phyloP scores from a whole-genome alignment of 2,329 filamentous ascomycete species.

The Epichloe coenophiala region DNA sequence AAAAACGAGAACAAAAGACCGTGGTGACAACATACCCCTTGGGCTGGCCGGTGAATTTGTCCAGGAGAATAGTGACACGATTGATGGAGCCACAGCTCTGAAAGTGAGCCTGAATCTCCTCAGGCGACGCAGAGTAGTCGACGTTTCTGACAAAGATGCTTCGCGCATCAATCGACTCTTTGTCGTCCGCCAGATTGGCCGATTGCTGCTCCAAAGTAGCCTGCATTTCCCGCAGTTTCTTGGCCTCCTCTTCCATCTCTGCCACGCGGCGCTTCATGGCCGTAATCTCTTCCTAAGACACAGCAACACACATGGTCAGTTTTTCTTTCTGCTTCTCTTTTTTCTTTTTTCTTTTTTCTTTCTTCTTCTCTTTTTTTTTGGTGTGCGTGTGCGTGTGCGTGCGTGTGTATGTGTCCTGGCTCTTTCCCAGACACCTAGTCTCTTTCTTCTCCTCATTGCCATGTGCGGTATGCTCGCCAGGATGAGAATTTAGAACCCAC shows the following conservation, averaged over 20 bases:
- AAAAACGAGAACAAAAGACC: neutral
- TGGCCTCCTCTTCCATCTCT: constrained; percentile 83
- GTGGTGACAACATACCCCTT: constrained; percentile 56
- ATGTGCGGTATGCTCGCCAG: neutral
- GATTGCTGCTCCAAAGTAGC: constrained; percentile 72
- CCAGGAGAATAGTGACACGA: constrained; percentile 88
- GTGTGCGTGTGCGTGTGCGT: too few relatives aligned
- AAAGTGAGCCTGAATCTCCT: constrained; percentile 95
- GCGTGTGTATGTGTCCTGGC: neutral
- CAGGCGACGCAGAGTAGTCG: constrained; percentile 90
- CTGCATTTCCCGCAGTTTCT: constrained; percentile 79
- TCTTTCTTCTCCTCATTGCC: neutral
- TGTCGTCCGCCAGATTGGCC: constrained; percentile 75
- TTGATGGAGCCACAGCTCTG: constrained; percentile 96
- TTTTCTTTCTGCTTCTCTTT: constrained; percentile 4
- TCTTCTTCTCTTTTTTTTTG: neutral
- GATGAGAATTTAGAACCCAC: constrained; percentile 5
- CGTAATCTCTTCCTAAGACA: constrained; percentile 58
- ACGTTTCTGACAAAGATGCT: constrained; percentile 99
- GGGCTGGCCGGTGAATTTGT: constrained; percentile 98
- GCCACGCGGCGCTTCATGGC: constrained; percentile 79
- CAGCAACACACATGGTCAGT: constrained; percentile 16
- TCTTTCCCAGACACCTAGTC: neutral
- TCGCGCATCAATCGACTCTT: constrained; percentile 86
- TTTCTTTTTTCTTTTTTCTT: neutral